phyloP scores from a whole-genome alignment of 1,284 basidiomycete species.

The Coniferiporia weirii region DNA sequence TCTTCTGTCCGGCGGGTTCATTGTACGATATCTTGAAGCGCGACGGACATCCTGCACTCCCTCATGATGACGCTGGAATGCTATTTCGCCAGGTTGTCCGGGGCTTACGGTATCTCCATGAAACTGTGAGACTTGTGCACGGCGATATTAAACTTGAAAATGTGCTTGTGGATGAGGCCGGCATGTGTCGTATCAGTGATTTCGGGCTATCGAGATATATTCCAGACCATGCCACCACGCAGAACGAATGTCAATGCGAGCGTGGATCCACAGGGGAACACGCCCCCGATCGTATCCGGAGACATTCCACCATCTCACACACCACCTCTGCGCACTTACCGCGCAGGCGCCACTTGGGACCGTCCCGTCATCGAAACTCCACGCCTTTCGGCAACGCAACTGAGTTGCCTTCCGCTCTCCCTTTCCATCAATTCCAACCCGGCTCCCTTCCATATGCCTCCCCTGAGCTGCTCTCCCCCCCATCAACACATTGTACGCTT shows the following conservation, averaged over 20 bases:
- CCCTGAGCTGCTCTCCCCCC: slow-evolving; percentile 64
- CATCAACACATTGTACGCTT: slow-evolving; percentile 27
- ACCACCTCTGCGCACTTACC: slow-evolving; percentile 32
- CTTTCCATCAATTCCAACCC: slow-evolving; percentile 51
- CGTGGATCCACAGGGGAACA: slow-evolving; percentile 25
- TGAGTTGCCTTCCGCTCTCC: slow-evolving; percentile 25
- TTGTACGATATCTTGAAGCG: slow-evolving; percentile 80
- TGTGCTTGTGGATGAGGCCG: slow-evolving; percentile 83
- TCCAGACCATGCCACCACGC: slow-evolving; percentile 34
- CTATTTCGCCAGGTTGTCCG: slow-evolving; percentile 89
- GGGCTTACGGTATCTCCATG: slow-evolving; percentile 84
- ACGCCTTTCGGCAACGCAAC: slow-evolving; percentile 41
- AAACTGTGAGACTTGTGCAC: slow-evolving; percentile 74
- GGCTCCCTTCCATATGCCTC: slow-evolving; percentile 90
- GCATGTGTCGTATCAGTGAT: slow-evolving; percentile 75
- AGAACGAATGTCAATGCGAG: slow-evolving; percentile 21
- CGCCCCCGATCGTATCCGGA: slow-evolving; percentile 27
- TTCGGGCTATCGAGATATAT: slow-evolving; percentile 76
- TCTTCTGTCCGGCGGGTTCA: slow-evolving; percentile 80
- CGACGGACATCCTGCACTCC: slow-evolving; percentile 57
- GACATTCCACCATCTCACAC: slow-evolving; percentile 12
- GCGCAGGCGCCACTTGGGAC: slow-evolving; percentile 31
- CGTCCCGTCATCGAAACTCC: slow-evolving; percentile 52
- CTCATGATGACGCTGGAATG: slow-evolving; percentile 76
- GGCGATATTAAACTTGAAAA: slow-evolving; percentile 97